Evolutionary conservation across 768 basidiomycete species (phyloP), one percentile per base, ranked within the genome.

Genomic region (Daedaleopsis nitida): DNA sequence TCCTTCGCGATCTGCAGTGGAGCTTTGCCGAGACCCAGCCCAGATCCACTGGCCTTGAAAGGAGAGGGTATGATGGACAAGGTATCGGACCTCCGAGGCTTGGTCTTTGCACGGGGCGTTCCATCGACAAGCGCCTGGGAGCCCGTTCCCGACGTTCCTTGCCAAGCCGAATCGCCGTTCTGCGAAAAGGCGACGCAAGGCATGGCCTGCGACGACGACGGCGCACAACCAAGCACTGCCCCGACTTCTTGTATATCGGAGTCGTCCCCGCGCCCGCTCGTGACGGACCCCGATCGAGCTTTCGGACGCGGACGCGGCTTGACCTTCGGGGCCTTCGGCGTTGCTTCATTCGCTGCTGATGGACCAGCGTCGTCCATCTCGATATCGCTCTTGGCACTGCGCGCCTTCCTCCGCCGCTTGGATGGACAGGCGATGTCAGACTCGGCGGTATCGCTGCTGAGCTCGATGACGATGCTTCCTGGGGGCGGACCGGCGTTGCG

Each of bases 1-100:
- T 62, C 55, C 37, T 35, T 44, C 37, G 60, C 60, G 17, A 62
- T 57, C n/a, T 62, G 50, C 35, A 62, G 17, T 13, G 60, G 60
- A 9, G 19, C 5, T 23, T 27, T 17, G 43, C 3, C 43, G 21
- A 14, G 44, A 2, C 14, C 19, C 8, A 16, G 3, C 50, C 44
- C 44, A 24, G 50, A 52, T 35, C 21, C 34, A 1, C 21, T 14
- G 23, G 49, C n/a, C 17, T 37, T 51, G 1, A 49, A 23, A 13
- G 51, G 43, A 17, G n/a, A 42, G 24, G 48, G 14, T 6, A 7
- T 12, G 34, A 34, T 43, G 24, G 24, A n/a, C 21, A 5, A 53
- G 19, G 47, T 24, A 24, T 27, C 47, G 14, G 47, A 24, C 12
- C 14, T 49, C 21, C 23, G 47, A 2, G 23, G 23, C 34, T 48